These are phyloP conservation scores for Trichoderma virens DNA, from an alignment of 495 filamentous ascomycete genomes.

Conservation along the genomic window DNA sequence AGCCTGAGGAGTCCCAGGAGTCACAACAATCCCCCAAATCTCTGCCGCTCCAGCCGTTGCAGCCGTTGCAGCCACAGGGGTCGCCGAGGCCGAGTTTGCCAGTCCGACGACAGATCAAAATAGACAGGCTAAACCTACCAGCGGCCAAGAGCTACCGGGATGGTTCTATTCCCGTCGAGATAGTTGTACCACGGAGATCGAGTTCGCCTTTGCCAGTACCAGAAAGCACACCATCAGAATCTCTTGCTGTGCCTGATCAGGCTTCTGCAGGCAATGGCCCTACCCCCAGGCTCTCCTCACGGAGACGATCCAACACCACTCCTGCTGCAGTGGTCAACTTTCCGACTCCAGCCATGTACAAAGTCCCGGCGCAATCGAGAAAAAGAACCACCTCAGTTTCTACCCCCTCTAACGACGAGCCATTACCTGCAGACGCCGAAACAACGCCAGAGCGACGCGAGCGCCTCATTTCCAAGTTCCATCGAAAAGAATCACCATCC, in stretches of 20 bases:
- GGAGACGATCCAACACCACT: slow-evolving; percentile 53
- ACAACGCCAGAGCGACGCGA: slow-evolving; percentile 4
- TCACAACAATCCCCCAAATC: neutral
- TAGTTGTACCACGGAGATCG: slow-evolving; percentile 34
- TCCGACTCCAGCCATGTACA: slow-evolving; percentile 21
- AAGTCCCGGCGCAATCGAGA: neutral
- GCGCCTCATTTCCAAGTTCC: slow-evolving; percentile 9
- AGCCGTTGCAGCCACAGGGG: neutral
- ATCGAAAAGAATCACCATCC: neutral
- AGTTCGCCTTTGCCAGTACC: slow-evolving; percentile 53
- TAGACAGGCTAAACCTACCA: slow-evolving; percentile 48
- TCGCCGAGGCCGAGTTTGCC: slow-evolving; percentile 33
- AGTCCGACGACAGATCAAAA: slow-evolving; percentile 59
- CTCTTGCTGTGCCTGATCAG: slow-evolving; percentile 52
- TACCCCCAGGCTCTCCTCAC: slow-evolving; percentile 31
- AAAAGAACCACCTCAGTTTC: neutral
- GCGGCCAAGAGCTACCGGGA: neutral
- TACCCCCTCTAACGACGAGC: neutral
- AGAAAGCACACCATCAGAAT: slow-evolving; percentile 51
- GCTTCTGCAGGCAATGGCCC: slow-evolving; percentile 31
- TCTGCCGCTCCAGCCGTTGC: slow-evolving; percentile 22
- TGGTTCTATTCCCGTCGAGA: slow-evolving; percentile 3
- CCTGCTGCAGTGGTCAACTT: slow-evolving; percentile 42
- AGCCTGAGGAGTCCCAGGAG: neutral
- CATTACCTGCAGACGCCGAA: neutral